Evolutionary conservation across 768 basidiomycete species (phyloP), one percentile per base, ranked within the genome.

Genomic region (Agaricus sinodeliciosus): DNA sequence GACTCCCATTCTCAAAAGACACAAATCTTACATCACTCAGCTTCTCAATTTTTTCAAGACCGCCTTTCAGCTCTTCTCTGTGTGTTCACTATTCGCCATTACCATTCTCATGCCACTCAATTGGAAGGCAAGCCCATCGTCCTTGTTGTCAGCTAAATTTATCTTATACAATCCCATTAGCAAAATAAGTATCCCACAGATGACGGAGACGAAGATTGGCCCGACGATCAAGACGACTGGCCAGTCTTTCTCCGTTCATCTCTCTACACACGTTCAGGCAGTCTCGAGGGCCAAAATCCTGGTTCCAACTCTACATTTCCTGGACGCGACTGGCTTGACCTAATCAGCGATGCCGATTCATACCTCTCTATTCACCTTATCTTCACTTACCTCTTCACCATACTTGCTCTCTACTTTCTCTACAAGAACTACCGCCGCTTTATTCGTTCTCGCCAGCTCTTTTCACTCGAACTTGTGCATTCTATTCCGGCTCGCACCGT

Each of bases 41-140:
- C 78, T 98, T 1, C 78, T 99, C 40, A 91, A 86, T 58, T 98
- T 99, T 70, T 88, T 92, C 77, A 94, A 95, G 67, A 96, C 87
- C 78, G 84, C 88, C 0, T 98, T 97, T 68, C 84, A 88, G 62
- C 75, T 97, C 25, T 99, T 99, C 69, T 84, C 88, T 0, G 71
- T 87, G 13, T 91, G 90, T 66, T 90, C 93, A 0, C 62, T 91
- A 43, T 85, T 92, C 54, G 93, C 94, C 0, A 69, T 85, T 7
- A 66, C 80, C 4, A 82, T 94, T n/a, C 78, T 99, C 11, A 95
- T 98, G 84, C 96, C 96, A 2, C 76, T 97, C 44, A 98, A 99
- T 61, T 86, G 87, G 74, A 90, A 84, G 72, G 94, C 94, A 58
- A 62, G 82, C 68, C 36, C 51, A 8, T 5, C 1, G 39, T 28